phyloP scores from a whole-genome alignment of 192 early-diverging fungal species.

The Coemansia sp. region DNA sequence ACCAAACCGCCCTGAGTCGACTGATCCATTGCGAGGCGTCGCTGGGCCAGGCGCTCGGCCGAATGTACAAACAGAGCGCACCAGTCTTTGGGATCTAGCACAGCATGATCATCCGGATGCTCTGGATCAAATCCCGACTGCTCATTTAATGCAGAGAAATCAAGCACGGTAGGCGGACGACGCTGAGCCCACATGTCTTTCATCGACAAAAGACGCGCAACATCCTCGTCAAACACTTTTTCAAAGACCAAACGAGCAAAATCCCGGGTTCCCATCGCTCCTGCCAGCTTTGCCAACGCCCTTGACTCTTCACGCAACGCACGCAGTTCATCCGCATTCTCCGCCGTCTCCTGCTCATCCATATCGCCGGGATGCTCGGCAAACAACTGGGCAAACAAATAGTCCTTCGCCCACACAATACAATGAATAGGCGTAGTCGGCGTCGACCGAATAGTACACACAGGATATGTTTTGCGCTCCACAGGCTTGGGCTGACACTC shows the following conservation, averaged over 20 bases:
- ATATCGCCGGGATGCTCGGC: conserved; percentile 50
- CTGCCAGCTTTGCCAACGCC: conserved; percentile 68
- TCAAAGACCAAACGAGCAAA: conserved; percentile 67
- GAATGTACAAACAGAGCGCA: conserved; percentile 69
- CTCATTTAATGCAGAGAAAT: conserved; percentile 53
- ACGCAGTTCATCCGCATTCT: conserved; percentile 68
- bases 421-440: conserved; percentile 95
- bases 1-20: conserved; percentile 24
- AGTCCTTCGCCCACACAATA: conserved; percentile 99
- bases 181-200: conserved; percentile 87
- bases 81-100: conserved; percentile 62
- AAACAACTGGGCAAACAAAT: conserved; percentile 81
- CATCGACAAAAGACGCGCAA: conserved; percentile 77
- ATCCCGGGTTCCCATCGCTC: conserved; percentile 57
- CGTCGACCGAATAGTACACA: conserved; percentile 97
- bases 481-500: conserved; percentile 88
- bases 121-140: conserved; percentile 18
- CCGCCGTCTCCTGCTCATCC: conserved; percentile 56
- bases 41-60: conserved; percentile 16
- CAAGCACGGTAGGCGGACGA: conserved; percentile 61
- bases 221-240: conserved; percentile 83
- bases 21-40: background rate
- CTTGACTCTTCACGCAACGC: conserved; percentile 71
- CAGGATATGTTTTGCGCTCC: conserved; percentile 82
- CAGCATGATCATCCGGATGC: conserved; percentile 54